Conservation (phyloP, 179 eudicot species). For the Silene noctiflora region DNA sequence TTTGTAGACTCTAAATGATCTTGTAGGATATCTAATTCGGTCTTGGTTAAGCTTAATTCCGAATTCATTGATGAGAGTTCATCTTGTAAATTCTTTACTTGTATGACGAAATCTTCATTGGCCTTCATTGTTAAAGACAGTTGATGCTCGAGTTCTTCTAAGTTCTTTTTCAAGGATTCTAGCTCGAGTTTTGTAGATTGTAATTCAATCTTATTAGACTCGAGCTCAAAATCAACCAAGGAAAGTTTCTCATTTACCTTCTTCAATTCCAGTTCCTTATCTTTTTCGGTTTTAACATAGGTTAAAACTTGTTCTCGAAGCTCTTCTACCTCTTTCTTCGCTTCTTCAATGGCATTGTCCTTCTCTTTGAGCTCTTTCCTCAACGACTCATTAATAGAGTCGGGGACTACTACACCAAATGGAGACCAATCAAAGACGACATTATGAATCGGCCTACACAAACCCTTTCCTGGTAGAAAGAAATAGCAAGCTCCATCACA, state of each 20-base stretch:
- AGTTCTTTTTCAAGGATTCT: conserved; percentile 8
- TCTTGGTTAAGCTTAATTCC: no score
- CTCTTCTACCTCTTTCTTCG: no score
- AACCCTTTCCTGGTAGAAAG: not conserved
- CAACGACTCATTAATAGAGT: conserved; percentile 1
- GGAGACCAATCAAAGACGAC: conserved; percentile 33
- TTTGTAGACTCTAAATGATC: conserved; percentile 18
- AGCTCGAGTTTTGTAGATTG: conserved; percentile 7
- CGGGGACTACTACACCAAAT: conserved; percentile 19
- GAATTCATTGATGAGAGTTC: conserved; percentile 10
- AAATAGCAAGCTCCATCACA: conserved; percentile 31
- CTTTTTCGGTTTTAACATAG: not conserved
- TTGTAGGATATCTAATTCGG: no score
- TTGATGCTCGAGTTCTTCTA: conserved; percentile 9
- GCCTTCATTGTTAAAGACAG: conserved; percentile 13
- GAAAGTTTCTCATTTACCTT: conserved; percentile 16
- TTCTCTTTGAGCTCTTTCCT: conserved; percentile 14
- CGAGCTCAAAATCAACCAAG: conserved; percentile 18
- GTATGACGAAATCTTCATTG: not conserved
- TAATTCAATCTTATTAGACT: no score
- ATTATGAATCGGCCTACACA: conserved; percentile 16
- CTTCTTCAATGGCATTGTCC: not conserved
- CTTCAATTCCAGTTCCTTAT: conserved; percentile 13
- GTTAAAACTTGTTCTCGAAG: no score
- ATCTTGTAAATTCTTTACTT: conserved; percentile 4